phyloP scores from a whole-genome alignment of 257 asterid species.

The Echium plantagineum region DNA sequence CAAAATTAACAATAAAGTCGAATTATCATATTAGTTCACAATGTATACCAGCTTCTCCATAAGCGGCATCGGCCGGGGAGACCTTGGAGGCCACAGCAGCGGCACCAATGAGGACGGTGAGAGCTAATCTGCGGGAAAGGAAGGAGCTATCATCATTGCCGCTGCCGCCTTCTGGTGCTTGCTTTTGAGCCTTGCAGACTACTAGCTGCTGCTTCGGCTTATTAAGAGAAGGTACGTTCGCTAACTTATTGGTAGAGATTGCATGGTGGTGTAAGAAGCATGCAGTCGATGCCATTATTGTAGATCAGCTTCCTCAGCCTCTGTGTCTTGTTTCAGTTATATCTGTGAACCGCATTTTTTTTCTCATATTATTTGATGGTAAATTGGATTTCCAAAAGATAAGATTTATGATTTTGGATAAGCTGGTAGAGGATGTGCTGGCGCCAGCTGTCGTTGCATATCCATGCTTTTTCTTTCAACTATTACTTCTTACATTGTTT shows the following conservation, averaged over 20 bases:
- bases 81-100: slow-evolving; percentile 61
- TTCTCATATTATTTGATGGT: slow-evolving; percentile 15
- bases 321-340: slow-evolving; percentile 7
- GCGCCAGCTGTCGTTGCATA: slow-evolving; percentile 27
- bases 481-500: no score
- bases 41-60: slow-evolving; percentile 69
- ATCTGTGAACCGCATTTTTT: slow-evolving; percentile 21
- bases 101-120: slow-evolving; percentile 54
- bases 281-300: slow-evolving; percentile 60
- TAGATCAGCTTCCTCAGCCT: background rate
- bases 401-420: slow-evolving; percentile 41
- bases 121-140: slow-evolving; percentile 58
- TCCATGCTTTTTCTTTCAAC: no score
- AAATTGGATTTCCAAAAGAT: slow-evolving; percentile 21
- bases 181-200: slow-evolving; percentile 57
- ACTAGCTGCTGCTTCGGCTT: slow-evolving; percentile 28
- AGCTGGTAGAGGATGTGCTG: slow-evolving; percentile 31
- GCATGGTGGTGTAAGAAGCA: slow-evolving; percentile 59
- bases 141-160: slow-evolving; percentile 9
- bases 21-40: no score
- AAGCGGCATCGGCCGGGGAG: slow-evolving; percentile 82
- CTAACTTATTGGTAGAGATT: slow-evolving; percentile 20
- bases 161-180: slow-evolving; percentile 13
- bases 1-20: no score
- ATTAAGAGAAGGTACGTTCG: slow-evolving; percentile 17